These are phyloP conservation scores for Calonectria multiphialidica DNA, from an alignment of 2,329 filamentous ascomycete species.

Conservation along the genomic window DNA sequence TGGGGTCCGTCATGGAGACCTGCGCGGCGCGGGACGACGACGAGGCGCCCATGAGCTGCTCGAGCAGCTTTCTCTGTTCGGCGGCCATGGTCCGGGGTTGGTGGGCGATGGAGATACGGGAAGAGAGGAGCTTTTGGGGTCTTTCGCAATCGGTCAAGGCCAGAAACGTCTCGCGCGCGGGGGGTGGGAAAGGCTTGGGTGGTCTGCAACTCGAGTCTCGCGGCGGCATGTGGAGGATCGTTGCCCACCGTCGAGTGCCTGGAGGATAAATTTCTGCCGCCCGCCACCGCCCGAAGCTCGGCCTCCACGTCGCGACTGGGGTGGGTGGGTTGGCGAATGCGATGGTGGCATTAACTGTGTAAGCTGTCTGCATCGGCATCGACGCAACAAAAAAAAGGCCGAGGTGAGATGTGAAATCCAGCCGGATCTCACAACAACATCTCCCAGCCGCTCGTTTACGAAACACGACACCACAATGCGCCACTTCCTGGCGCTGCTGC, in stretches of 20 bases:
- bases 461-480: slow-evolving; percentile 44
- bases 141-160: background rate
- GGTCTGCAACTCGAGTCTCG: slow-evolving; percentile 16
- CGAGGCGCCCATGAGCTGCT: slow-evolving; percentile 91
- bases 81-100: slow-evolving; percentile 73
- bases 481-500: slow-evolving; percentile 51
- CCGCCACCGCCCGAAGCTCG: slow-evolving; percentile 36
- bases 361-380: background rate
- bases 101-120: background rate
- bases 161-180: slow-evolving; percentile 25
- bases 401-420: slow-evolving; percentile 44
- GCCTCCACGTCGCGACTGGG: slow-evolving; percentile 39
- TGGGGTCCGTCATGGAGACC: slow-evolving; percentile 89
- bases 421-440: slow-evolving; percentile 31
- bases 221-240: slow-evolving; percentile 40
- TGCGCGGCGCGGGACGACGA: slow-evolving; percentile 81
- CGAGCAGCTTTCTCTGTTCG: slow-evolving; percentile 97
- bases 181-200: slow-evolving; percentile 15
- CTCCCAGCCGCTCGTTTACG: slow-evolving; percentile 16
- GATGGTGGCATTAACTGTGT: slow-evolving; percentile 7
- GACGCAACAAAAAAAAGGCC: slow-evolving; percentile 24
- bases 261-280: slow-evolving; percentile 40
- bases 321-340: slow-evolving; percentile 5
- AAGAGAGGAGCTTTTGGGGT: slow-evolving; percentile 16
- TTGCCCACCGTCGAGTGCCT: slow-evolving; percentile 24